Conservation (phyloP, 306 rosid species). For the Sicyos baderoa region DNA sequence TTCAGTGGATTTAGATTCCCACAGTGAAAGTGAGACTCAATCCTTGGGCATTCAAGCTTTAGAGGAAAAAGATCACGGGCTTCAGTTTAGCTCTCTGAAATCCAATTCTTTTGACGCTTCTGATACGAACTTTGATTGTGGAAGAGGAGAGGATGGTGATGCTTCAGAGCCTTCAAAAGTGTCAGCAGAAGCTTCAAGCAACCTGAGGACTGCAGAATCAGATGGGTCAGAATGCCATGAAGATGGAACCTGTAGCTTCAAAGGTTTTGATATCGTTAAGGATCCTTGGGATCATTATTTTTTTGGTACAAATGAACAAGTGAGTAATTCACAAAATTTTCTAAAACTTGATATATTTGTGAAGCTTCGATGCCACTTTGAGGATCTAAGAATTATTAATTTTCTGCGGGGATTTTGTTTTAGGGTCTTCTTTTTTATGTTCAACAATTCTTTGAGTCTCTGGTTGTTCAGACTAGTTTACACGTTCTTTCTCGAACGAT, state of each 20-base stretch:
- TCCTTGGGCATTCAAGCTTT: constrained; percentile 28
- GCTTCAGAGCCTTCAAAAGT: constrained; percentile 33
- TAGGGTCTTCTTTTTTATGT: not conserved
- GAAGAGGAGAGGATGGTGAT: constrained; percentile 33
- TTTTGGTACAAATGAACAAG: constrained; percentile 79
- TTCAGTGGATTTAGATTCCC: constrained; percentile 36
- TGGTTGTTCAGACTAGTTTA: not conserved
- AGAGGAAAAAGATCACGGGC: constrained; percentile 30
- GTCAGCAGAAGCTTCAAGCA: constrained; percentile 32
- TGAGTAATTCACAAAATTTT: constrained; percentile 22
- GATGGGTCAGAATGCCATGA: constrained; percentile 32
- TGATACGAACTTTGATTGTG: constrained; percentile 27
- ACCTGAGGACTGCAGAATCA: constrained; percentile 37
- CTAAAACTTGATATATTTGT: not conserved
- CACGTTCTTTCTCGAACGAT: not conserved
- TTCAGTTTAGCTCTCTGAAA: constrained; percentile 47
- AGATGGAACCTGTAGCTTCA: constrained; percentile 49
- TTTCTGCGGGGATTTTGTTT: not conserved
- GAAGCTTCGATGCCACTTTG: constrained; percentile 4
- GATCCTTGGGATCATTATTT: constrained; percentile 86
- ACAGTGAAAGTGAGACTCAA: constrained; percentile 35
- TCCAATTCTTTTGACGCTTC: constrained; percentile 27
- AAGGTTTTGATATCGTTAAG: constrained; percentile 73
- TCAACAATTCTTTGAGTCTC: not conserved
- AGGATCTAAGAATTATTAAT: not conserved